Evolutionary conservation across 2,329 filamentous ascomycete genomes (phyloP), one percentile per base, ranked within the genome.

Genomic region (Cytospora chrysosperma): DNA sequence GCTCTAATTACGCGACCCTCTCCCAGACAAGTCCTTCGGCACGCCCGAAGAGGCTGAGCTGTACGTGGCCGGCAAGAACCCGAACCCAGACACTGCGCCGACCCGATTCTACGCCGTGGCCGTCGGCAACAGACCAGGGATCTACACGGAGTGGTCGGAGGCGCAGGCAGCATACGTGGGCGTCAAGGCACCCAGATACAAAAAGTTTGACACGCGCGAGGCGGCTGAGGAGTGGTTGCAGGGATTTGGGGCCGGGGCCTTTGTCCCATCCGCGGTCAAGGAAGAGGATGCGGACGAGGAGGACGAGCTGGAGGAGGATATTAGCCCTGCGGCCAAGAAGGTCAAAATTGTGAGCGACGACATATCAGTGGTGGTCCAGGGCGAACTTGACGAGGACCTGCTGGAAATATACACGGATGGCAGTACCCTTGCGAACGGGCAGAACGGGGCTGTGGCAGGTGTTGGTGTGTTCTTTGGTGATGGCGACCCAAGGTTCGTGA

Each of bases 181-280:
- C 2, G 88, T 88, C 72, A 88, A 88, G 69, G 87, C 87, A 6
- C 85, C 85, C 49, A 87, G 86, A 69, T 87, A 90, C 74, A 90
- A 88, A 75, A 89, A 85, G 66, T 93, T 93, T 68, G 75, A 78
- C 4, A 89, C 85, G 1, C 81, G 83, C 28, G 81, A 81, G 63
- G 92, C 96, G 74, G 94, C 94, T 0, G 86, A 94, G 71, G 85
- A 85, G 24, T 97, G 91, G 73, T 90, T 97, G 59, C 77, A 76
- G 65, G 72, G 77, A 68, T 75, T 77, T 59, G 66, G 21, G 51
- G 65, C 62, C 63, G 37, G n/a, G 15, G 51, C 37, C 51, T 51
- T 34, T 12, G 34, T 26, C 37, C 59, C 51, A 28, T 51, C 47
- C 13, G 51, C 27, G 37, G 28, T 55, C 51, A 64, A 68, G 21